Conservation (phyloP, 2,329 filamentous ascomycete species). For the Trichoderma citrinoviride region DNA sequence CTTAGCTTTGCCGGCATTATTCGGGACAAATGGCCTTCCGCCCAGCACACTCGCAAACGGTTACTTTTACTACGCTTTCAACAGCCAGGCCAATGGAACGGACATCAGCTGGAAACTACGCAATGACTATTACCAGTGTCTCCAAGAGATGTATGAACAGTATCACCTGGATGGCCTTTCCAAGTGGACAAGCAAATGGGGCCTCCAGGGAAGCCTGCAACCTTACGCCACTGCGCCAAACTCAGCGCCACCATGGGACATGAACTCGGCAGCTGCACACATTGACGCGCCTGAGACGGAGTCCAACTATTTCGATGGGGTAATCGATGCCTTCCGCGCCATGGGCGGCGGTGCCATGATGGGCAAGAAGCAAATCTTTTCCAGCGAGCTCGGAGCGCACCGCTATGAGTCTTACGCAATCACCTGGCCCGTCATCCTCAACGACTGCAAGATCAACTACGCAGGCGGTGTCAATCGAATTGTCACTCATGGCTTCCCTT, state of each 20-base stretch:
- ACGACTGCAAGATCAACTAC: slow-evolving; percentile 13
- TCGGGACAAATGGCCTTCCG: not conserved
- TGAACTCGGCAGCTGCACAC: slow-evolving; percentile 8
- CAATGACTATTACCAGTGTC: slow-evolving; percentile 13
- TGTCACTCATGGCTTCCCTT: slow-evolving; percentile 1
- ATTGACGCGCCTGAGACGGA: slow-evolving; percentile 13
- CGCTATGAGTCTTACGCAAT: slow-evolving; percentile 1
- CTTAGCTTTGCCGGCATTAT: not conserved
- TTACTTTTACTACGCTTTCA: slow-evolving; percentile 12
- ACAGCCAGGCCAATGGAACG: not conserved
- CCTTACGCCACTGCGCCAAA: slow-evolving; percentile 9
- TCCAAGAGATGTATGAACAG: slow-evolving; percentile 5
- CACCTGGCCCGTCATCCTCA: slow-evolving; percentile 8
- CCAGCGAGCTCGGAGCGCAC: slow-evolving; percentile 1
- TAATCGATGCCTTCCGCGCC: slow-evolving; percentile 5
- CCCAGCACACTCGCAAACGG: slow-evolving; percentile 4
- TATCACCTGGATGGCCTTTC: slow-evolving; percentile 6
- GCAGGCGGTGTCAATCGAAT: slow-evolving; percentile 4
- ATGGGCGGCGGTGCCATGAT: slow-evolving; percentile 9
- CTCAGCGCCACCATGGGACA: slow-evolving; percentile 5
- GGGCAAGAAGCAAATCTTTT: slow-evolving; percentile 14
- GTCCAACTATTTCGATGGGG: slow-evolving; percentile 11
- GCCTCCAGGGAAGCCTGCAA: not conserved
- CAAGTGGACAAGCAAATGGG: slow-evolving; percentile 9
- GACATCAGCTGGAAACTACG: slow-evolving; percentile 13